Evolutionary conservation across 352 stramenopile species (phyloP).

Genomic region (Phytophthora cactorum): DNA sequence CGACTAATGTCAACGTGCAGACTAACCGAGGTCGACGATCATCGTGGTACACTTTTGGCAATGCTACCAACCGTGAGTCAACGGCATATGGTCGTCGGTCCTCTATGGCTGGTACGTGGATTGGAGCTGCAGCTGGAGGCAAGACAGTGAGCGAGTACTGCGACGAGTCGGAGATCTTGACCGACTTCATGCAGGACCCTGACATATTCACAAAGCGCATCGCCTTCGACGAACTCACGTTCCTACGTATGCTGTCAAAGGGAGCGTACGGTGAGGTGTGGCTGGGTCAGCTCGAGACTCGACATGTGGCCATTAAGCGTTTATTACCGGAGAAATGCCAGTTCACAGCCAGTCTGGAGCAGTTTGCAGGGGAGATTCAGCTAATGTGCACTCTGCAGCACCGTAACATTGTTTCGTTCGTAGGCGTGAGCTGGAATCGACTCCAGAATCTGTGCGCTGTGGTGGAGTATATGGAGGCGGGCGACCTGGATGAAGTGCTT

Average conservation of each 20-base stretch:
- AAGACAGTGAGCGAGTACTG: conserved; percentile 68
- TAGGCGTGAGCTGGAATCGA: conserved; percentile 74
- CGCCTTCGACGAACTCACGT: conserved; percentile 71
- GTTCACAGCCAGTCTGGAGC: conserved; percentile 54
- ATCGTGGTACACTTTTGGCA: conserved; percentile 43
- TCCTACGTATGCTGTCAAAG: conserved; percentile 66
- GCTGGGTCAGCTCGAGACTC: conserved; percentile 68
- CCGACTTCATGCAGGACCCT: conserved; percentile 58
- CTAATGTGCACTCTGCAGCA: conserved; percentile 78
- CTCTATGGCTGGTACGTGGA: conserved; percentile 36
- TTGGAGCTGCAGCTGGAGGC: conserved; percentile 32
- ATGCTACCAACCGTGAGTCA: conserved; percentile 34
- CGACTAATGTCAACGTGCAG: conserved; percentile 33
- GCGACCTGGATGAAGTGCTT: conserved; percentile 68
- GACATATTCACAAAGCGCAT: conserved; percentile 58
- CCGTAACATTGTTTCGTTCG: conserved; percentile 77
- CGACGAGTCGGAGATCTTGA: conserved; percentile 62
- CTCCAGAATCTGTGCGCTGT: conserved; percentile 76
- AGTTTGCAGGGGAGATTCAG: conserved; percentile 76
- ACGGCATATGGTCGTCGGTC: conserved; percentile 24
- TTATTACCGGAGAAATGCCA: conserved; percentile 68
- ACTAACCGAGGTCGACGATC: conserved; percentile 28
- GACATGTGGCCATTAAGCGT: conserved; percentile 78
- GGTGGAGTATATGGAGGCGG: conserved; percentile 83
- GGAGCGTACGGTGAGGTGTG: conserved; percentile 80